Evolutionary conservation across 192 early-diverging fungal genomes (phyloP), one percentile per base, ranked within the genome.

Genomic region (Coemansia sp.): DNA sequence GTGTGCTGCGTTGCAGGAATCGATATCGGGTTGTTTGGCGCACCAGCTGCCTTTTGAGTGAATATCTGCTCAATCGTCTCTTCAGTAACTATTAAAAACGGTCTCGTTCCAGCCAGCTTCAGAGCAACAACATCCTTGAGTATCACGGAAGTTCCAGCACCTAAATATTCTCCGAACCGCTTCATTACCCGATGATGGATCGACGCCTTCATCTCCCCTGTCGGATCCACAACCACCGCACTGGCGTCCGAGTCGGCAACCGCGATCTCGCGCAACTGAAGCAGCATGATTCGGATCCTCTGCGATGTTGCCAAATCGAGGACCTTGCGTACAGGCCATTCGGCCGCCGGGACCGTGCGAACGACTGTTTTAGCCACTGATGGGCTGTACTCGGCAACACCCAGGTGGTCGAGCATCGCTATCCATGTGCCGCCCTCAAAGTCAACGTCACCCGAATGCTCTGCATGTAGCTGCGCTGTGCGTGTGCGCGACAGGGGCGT

Each of bases 341-440:
- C 53, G 40, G 74, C 68, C 1, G 40, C 30, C 9, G 49, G 56
- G 12, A 49, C 56, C 3, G 58, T 53, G 26, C 59, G 42, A 20
- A 49, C 29, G 5, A 74, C 53, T 2, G 28, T 13, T n/a, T 53
- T 71, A 4, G 74, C 68, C 4, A 64, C 70, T 2, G 52, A 37
- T 12, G 75, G 66, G 26, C 35, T 65, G 64, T 82, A 82, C 10
- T 64, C 20, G 1, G 75, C 68, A 52, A 82, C 46, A 0, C 33
- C 43, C 16, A 82, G 66, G 35, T 68, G 65, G 15, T 77, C 68
- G 8, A 77, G 66, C 69, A 82, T 74, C 3, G 70, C 72, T 9
- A 68, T 62, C 80, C 80, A 82, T 15, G 80, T 77, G 12, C 72
- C 72, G 55, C 66, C 53, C 28, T 77, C 75, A 58, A 82, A 82